These are phyloP conservation scores for Suillus subalutaceus DNA, from an alignment of 768 basidiomycete genomes.

Conservation along the genomic window DNA sequence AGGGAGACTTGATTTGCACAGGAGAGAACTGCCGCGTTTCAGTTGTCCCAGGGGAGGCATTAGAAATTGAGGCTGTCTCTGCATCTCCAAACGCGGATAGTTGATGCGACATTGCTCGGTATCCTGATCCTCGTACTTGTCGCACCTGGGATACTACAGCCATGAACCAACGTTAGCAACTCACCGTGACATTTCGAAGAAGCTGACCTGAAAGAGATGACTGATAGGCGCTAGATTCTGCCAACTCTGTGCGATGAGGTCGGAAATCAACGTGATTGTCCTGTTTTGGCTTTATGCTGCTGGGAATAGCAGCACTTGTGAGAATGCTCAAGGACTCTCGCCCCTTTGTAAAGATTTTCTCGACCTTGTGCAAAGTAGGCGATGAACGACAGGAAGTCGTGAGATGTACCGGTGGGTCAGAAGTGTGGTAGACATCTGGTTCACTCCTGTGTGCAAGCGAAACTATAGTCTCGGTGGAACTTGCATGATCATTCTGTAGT, in stretches of 20 bases:
- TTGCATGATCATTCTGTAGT: not conserved
- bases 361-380: slow-evolving; percentile 34
- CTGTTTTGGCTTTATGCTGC: slow-evolving; percentile 13
- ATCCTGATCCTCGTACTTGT: slow-evolving; percentile 15
- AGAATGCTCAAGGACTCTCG: slow-evolving; percentile 34
- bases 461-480: not conserved
- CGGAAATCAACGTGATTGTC: slow-evolving; percentile 20
- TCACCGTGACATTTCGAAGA: slow-evolving; percentile 3
- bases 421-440: not conserved
- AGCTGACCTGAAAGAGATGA: slow-evolving; percentile 29
- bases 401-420: not conserved
- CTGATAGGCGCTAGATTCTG: slow-evolving; percentile 15
- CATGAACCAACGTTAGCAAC: not conserved
- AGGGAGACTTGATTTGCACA: slow-evolving; percentile 17
- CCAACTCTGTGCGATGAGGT: slow-evolving; percentile 18
- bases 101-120: slow-evolving; percentile 16
- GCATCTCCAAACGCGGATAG: slow-evolving; percentile 20
- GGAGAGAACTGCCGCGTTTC: slow-evolving; percentile 21
- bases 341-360: slow-evolving; percentile 35
- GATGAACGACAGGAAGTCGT: slow-evolving; percentile 23
- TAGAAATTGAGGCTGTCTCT: slow-evolving; percentile 28
- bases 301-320: slow-evolving; percentile 20
- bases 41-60: slow-evolving; percentile 12
- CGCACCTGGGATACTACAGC: slow-evolving; percentile 21
- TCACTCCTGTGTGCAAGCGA: not conserved